Conservation (phyloP, 2,329 filamentous ascomycete species). For the Gnomoniopsis sp. region DNA sequence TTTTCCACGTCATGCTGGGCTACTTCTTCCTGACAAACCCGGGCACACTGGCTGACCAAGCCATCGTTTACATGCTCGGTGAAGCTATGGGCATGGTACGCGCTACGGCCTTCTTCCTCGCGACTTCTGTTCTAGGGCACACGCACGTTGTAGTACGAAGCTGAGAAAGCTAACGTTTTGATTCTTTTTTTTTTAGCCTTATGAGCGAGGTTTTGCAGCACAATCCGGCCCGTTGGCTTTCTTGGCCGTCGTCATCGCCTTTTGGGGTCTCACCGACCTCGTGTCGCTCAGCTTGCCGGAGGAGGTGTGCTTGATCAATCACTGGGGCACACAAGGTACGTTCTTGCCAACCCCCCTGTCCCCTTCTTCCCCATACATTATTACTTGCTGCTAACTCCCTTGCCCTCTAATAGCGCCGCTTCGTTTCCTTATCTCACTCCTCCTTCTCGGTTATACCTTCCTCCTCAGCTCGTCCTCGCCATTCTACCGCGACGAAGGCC, state of each 20-base stretch:
- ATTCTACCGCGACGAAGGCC: constrained; percentile 37
- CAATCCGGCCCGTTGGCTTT: constrained; percentile 71
- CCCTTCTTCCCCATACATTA: constrained; percentile 53
- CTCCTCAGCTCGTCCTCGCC: constrained; percentile 52
- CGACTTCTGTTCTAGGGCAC: not conserved
- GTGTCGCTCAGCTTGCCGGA: constrained; percentile 66
- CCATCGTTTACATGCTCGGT: constrained; percentile 75
- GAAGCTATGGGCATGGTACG: constrained; percentile 82
- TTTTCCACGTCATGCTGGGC: constrained; percentile 81
- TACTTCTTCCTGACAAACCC: constrained; percentile 81
- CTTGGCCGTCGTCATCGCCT: constrained; percentile 63
- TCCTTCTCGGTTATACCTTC: constrained; percentile 62
- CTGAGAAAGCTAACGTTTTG: not conserved
- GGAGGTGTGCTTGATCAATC: constrained; percentile 58
- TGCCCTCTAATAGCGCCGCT: constrained; percentile 47
- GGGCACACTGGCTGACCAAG: constrained; percentile 69
- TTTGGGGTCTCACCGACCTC: constrained; percentile 61
- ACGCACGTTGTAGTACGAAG: not conserved
- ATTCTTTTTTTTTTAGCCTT: constrained; percentile 43
- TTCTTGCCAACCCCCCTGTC: constrained; percentile 46
- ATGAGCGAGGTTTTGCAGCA: constrained; percentile 63
- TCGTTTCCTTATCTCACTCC: constrained; percentile 62
- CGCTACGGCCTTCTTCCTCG: constrained; percentile 21
- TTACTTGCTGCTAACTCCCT: constrained; percentile 52
- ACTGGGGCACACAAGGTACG: constrained; percentile 65